phyloP scores from a whole-genome alignment of 2,329 filamentous ascomycete species.

The Aspergillus novoparasiticus region DNA sequence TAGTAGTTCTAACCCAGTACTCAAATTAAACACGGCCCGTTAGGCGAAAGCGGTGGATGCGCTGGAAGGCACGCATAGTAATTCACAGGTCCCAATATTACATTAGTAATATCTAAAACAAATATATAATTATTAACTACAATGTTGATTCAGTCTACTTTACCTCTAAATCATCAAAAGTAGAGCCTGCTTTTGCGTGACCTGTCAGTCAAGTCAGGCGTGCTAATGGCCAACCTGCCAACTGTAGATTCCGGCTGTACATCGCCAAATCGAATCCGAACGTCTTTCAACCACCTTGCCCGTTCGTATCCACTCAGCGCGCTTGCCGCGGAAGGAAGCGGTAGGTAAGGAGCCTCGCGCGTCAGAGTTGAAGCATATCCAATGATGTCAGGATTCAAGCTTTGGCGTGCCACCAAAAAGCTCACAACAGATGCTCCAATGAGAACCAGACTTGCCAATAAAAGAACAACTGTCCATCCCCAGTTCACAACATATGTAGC shows the following conservation, averaged over 20 bases:
- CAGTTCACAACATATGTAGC: neutral
- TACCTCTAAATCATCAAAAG: no score
- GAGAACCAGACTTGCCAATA: neutral
- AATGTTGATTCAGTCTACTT: no score
- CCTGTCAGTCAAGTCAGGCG: no score
- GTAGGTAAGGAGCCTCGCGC: neutral
- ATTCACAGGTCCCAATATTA: no score
- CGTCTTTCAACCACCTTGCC: neutral
- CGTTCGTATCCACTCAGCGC: neutral
- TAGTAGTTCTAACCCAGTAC: neutral
- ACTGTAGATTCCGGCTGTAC: neutral
- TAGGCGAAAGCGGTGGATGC: neutral
- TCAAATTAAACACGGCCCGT: neutral
- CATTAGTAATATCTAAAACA: no score
- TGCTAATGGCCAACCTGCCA: no score
- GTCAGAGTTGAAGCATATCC: neutral
- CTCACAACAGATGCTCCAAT: neutral
- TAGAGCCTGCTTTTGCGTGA: no score
- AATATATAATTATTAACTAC: no score
- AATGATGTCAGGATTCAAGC: neutral
- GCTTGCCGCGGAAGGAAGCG: neutral
- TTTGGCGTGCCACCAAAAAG: neutral
- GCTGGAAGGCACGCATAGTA: no score
- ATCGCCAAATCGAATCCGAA: neutral
- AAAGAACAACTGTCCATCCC: neutral